phyloP scores from a whole-genome alignment of 1,139 yeast genomes.

The Pichia norvegensis region DNA sequence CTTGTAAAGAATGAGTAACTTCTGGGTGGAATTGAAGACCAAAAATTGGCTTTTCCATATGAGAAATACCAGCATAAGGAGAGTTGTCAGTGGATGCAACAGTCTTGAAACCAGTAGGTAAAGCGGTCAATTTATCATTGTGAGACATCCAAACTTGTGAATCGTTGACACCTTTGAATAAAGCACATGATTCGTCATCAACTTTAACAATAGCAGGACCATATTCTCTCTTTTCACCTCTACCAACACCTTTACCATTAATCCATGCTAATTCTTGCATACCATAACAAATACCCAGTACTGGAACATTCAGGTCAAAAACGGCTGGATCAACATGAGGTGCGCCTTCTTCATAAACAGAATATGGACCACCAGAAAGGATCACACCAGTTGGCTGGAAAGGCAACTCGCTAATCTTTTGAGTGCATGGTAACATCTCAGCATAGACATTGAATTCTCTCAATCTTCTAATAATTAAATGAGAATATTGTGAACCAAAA shows the following conservation, averaged over 20 bases:
- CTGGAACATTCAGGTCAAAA: constrained; percentile 85
- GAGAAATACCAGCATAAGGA: constrained; percentile 89
- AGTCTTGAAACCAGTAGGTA: constrained; percentile 83
- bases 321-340: constrained; percentile 97
- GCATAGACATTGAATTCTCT: constrained; percentile 98
- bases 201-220: constrained; percentile 88
- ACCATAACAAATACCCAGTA: constrained; percentile 97
- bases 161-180: constrained; percentile 83
- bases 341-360: constrained; percentile 89
- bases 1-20: constrained; percentile 92
- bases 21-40: constrained; percentile 99
- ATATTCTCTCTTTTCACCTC: constrained; percentile 97
- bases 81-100: constrained; percentile 92
- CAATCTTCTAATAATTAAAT: constrained; percentile 90
- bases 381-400: constrained; percentile 98
- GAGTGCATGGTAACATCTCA: constrained; percentile 99
- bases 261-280: constrained; percentile 99
- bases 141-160: constrained; percentile 99
- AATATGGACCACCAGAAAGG: constrained; percentile 96
- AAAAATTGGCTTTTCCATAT: constrained; percentile 63
- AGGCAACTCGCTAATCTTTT: constrained; percentile 79
- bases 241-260: constrained; percentile 88
- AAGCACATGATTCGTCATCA: constrained; percentile 55
- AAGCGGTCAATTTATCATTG: constrained; percentile 87
- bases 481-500: constrained; percentile 97